Base-by-base conservation (phyloP, 1,284 basidiomycete genomes). In the Anthracocystis walkeri region DNA sequence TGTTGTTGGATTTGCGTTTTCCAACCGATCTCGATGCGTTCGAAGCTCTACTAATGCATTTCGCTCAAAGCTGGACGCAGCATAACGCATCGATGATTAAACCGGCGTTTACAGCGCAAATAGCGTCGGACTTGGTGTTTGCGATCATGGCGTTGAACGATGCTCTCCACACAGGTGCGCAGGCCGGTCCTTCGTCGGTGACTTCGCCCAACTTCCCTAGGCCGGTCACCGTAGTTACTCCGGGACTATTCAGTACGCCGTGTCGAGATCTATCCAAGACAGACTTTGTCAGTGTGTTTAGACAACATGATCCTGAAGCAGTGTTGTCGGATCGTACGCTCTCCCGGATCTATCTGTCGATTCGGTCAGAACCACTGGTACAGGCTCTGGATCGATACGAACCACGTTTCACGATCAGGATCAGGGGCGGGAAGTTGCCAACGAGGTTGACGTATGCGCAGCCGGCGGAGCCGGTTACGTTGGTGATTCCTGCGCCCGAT, bases 51-150 rank as follows among this genome's bases (percentile, higher is more conserved):
- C 85, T 90, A 29, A 75, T 85, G 20, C 90, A 91, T 11, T 95
- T 99, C 82, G 92, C 94, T 7, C 89, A 90, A 70, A 89, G 92
- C 27, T 99, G 95, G 93, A 92, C 93, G 75, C 91, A 92, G 65
- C 91, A 92, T n/a, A 99, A 99, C 83, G 60, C 58, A 4, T 33
- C 61, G 11, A 70, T 79, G 42, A 81, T 83, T 27, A 77, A 79
- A 60, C 49, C 56, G 1, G 49, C 11, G 0, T 80, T 84, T 45
- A 81, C 77, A 14, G 35, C 55, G 5, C 89, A 90, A 16, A 65
- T 83, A 7, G 81, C 79, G 0, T 64, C 67, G 6, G 88, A 83
- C 38, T 89, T 98, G 49, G 92, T 94, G 35, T 89, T 92, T 54
- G 91, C 93, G 1, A 90, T 96, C 63, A 90, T 95, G 71, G 92